Percentiles rank a stretch among this genome's conserved stretches.
These are phyloP conservation scores for Gnomoniopsis sp. DNA, from an alignment of 2,329 filamentous ascomycete genomes.

Conservation along the genomic window DNA sequence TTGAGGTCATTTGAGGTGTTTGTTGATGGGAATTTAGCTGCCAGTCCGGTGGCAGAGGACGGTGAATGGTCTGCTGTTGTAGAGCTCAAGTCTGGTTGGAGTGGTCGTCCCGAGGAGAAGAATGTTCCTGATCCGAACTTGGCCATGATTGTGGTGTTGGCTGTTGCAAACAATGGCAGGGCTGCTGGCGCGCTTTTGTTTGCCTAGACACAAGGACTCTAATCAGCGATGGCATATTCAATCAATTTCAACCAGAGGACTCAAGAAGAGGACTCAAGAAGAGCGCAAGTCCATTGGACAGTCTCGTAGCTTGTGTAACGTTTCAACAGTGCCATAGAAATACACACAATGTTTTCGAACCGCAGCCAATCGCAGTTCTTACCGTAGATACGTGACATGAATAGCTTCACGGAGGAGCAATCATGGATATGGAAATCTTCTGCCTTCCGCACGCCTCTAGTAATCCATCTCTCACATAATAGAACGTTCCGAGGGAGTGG, in stretches of 20 bases:
- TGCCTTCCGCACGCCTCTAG: no score
- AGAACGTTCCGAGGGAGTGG: no score
- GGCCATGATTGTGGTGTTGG: neutral
- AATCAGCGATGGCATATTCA: neutral
- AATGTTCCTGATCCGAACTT: neutral
- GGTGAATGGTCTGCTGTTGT: neutral
- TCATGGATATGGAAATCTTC: no score
- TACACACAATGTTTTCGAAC: no score
- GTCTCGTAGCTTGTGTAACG: no score
- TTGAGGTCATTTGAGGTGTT: neutral
- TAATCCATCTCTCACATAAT: no score
- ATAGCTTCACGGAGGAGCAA: no score
- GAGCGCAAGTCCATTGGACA: no score
- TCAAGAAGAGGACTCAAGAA: no score
- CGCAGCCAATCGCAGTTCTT: no score
- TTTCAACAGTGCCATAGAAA: no score
- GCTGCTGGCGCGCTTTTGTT: neutral
- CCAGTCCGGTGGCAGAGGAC: neutral
- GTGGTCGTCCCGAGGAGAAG: neutral
- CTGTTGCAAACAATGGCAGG: neutral
- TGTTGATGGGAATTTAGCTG: neutral
- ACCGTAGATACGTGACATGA: no score
- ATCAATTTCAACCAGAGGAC: neutral
- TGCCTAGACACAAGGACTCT: neutral
- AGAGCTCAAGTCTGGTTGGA: neutral